Percentiles rank a stretch among this genome's conserved stretches.
Conservation (phyloP, 2,329 filamentous ascomycete genomes). For the Verticillium nonalfalfae region DNA sequence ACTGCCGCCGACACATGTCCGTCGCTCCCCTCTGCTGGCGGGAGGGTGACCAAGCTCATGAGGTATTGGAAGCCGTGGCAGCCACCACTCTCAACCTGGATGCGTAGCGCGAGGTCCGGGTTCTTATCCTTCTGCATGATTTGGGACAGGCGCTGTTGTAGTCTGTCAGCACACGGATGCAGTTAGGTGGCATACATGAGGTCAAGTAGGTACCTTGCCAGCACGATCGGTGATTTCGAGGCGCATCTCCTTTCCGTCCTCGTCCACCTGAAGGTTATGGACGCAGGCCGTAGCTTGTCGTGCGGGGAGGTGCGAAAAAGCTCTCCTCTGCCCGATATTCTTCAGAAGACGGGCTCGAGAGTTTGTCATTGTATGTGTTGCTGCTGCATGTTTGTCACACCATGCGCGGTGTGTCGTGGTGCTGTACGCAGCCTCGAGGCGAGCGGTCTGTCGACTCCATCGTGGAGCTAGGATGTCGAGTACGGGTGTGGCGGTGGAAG, state of each 20-base stretch:
- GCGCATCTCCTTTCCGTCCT: slow-evolving; percentile 77
- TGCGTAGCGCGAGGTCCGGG: slow-evolving; percentile 77
- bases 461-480: slow-evolving; percentile 27
- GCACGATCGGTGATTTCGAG: slow-evolving; percentile 82
- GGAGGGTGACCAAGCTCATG: slow-evolving; percentile 73
- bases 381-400: background rate
- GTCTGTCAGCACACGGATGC: background rate
- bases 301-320: slow-evolving; percentile 30
- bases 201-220: slow-evolving; percentile 52
- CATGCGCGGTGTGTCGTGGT: slow-evolving; percentile 2
- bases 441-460: background rate
- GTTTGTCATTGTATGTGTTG: background rate
- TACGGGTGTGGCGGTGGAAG: slow-evolving; percentile 16
- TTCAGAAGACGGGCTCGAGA: background rate
- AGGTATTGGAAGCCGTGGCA: slow-evolving; percentile 98
- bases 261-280: slow-evolving; percentile 70
- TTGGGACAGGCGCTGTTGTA: slow-evolving; percentile 58
- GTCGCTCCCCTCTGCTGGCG: slow-evolving; percentile 24
- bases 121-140: slow-evolving; percentile 70
- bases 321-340: slow-evolving; percentile 6
- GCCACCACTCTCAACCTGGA: slow-evolving; percentile 87
- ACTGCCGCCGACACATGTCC: slow-evolving; percentile 25
- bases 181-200: background rate
- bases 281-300: slow-evolving; percentile 40
- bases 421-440: background rate